Base-by-base conservation (phyloP, 352 stramenopile species). In the Globisporangium yorkense region DNA sequence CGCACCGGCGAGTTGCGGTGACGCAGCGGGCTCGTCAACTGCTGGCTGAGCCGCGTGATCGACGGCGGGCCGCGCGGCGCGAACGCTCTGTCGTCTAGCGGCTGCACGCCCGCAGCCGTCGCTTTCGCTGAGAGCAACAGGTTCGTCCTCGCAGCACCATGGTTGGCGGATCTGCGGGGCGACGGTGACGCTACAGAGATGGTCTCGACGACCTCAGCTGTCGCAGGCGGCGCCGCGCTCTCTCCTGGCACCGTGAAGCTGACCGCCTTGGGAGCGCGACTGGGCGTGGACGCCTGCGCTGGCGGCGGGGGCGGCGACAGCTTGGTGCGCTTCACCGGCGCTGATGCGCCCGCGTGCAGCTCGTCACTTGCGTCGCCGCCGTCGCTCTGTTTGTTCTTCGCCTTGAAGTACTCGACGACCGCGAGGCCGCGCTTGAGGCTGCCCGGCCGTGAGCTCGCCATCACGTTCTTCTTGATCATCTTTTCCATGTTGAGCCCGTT, bases 381-480 rank as follows among this genome's bases (percentile, higher is more conserved):
- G 33, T 65, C 59, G 3, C 85, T 56, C 44, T 75, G 65, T 51
- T 77, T 71, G 48, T 81, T 71, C 62, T 88, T 84, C 37, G 80
- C 74, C 66, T 88, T 88, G 58, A 92, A 77, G 50, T 82, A 80
- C 64, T 89, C 80, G 1, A 92, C 67, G 49, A 90, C 80, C 45
- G 83, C 77, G 54, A 83, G 72, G 2, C 76, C 78, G 52, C 80
- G 80, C 73, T 89, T 92, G 59, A 80, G 72, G 61, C 67, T 71
- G 20, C 71, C 71, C 18, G 65, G 71, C 12, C 79, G 74, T 5
- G 75, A 74, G 40, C 68, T 64, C 56, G 62, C 70, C 21, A 80
- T 53, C 33, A 90, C 79, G 62, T 92, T 92, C 57, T 89, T 90
- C 66, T 89, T 79, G 64, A 92, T 87, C 82, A 92, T 92, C 51